A percentile compares a stretch with the other conserved stretches of the same genome.
Conservation (phyloP, 257 asterid species). For the Vinca minor region DNA sequence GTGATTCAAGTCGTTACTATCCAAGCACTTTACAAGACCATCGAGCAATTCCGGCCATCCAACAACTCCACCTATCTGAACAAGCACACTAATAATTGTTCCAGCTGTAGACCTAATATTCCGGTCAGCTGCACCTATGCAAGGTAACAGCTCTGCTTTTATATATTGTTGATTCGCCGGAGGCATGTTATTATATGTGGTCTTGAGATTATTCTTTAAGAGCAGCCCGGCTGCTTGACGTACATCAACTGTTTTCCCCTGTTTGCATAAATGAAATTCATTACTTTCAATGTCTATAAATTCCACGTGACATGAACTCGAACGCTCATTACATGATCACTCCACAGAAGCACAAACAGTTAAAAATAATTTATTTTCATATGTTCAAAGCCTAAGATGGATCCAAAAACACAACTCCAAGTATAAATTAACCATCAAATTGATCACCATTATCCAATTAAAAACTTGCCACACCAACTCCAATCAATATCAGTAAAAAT, state of each 20-base stretch:
- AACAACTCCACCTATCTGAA: conserved; percentile 72
- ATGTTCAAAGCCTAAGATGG: too few relatives aligned
- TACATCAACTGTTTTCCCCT: conserved; percentile 84
- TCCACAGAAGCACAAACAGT: too few relatives aligned
- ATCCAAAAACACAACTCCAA: too few relatives aligned
- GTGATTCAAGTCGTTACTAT: conserved; percentile 77
- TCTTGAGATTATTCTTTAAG: conserved; percentile 73
- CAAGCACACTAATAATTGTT: conserved; percentile 76
- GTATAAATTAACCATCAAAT: too few relatives aligned
- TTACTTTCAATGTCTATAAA: not conserved
- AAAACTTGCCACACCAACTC: conserved; percentile 6
- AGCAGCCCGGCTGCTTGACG: conserved; percentile 98
- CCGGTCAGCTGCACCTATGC: conserved; percentile 78
- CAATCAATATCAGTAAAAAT: too few relatives aligned
- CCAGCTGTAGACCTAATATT: conserved; percentile 93
- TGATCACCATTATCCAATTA: conserved; percentile 11
- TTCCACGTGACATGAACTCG: not conserved
- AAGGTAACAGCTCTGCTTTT: conserved; percentile 75
- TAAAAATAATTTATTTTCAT: too few relatives aligned
- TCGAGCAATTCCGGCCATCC: conserved; percentile 92
- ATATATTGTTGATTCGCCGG: conserved; percentile 61
- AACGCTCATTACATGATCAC: too few relatives aligned
- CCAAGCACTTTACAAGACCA: conserved; percentile 78
- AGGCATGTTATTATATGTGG: conserved; percentile 53
- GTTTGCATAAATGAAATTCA: conserved; percentile 11